These are phyloP conservation scores for Glaciozyma martinii DNA, from an alignment of 768 basidiomycete species.

Conservation along the genomic window DNA sequence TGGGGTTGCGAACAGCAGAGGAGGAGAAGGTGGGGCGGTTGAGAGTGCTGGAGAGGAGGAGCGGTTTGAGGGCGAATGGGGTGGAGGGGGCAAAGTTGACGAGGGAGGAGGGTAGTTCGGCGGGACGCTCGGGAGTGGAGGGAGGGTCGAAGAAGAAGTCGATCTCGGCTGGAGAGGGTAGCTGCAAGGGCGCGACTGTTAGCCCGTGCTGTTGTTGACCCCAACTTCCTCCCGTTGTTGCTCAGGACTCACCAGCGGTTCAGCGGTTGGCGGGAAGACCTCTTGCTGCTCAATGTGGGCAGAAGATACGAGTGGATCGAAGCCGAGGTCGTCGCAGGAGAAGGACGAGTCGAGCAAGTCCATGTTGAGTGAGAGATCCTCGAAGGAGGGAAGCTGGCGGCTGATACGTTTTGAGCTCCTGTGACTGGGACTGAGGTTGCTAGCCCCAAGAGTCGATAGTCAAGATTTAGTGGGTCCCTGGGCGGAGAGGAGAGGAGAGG, in stretches of 20 bases:
- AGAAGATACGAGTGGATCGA: neutral
- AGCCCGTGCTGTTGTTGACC: neutral
- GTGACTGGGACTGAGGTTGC: too few relatives aligned
- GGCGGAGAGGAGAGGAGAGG: too few relatives aligned
- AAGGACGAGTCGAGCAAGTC: neutral
- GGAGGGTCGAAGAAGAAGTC: neutral
- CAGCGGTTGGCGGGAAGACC: neutral
- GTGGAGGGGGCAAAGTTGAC: neutral
- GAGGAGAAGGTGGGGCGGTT: neutral
- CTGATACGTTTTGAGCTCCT: too few relatives aligned
- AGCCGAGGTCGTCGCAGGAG: neutral
- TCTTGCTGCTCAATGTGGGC: neutral
- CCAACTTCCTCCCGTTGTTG: neutral
- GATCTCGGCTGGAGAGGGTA: neutral
- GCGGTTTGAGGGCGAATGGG: neutral
- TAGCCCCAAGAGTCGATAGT: too few relatives aligned
- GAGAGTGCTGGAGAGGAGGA: neutral
- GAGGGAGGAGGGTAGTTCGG: neutral
- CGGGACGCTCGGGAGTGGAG: neutral
- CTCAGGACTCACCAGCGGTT: neutral
- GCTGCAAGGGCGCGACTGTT: neutral
- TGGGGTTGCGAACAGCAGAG: neutral
- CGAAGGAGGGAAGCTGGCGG: too few relatives aligned
- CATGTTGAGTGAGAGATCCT: neutral
- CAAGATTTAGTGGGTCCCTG: too few relatives aligned